phyloP scores from a whole-genome alignment of 768 basidiomycete genomes.

The Paxillus ammoniavirescens region DNA sequence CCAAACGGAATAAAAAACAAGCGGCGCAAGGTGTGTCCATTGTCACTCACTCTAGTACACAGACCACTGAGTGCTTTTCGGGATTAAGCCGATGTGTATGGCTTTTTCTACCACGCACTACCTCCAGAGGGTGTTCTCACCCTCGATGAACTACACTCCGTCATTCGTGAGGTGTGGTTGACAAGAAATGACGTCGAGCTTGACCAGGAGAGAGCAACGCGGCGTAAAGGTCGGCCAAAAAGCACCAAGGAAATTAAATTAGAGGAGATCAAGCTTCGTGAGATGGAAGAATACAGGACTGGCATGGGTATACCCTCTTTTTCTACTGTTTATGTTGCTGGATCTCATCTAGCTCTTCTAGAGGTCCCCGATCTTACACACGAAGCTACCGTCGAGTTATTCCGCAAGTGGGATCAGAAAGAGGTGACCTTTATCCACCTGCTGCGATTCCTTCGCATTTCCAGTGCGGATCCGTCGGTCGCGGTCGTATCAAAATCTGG shows the following conservation, averaged over 20 bases:
- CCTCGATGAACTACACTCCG: conserved; percentile 61
- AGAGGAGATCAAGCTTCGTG: conserved; percentile 68
- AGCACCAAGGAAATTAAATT: conserved; percentile 62
- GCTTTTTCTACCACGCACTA: conserved; percentile 73
- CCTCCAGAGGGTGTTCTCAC: conserved; percentile 58
- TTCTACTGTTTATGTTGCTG: neutral
- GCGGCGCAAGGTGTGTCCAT: conserved; percentile 44
- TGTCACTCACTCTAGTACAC: conserved; percentile 1
- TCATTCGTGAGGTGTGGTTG: conserved; percentile 71
- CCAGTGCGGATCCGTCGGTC: conserved; percentile 47
- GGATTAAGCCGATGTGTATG: conserved; percentile 60
- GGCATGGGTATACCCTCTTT: conserved; percentile 62
- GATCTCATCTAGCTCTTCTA: conserved; percentile 27
- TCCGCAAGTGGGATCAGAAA: conserved; percentile 76
- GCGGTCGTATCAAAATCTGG: conserved; percentile 59
- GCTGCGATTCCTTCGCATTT: conserved; percentile 76
- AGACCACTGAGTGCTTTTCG: neutral
- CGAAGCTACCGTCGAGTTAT: conserved; percentile 62
- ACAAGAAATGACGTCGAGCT: conserved; percentile 68
- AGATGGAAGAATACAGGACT: conserved; percentile 72
- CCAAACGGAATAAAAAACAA: conserved; percentile 58
- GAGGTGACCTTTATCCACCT: conserved; percentile 69
- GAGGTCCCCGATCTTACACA: conserved; percentile 83
- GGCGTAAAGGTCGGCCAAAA: conserved; percentile 77
- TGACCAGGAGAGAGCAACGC: conserved; percentile 53